Evolutionary conservation across 371 early-diverging fungal genomes (phyloP), one percentile per base, ranked within the genome.

Genomic region (Actinomucor elegans): DNA sequence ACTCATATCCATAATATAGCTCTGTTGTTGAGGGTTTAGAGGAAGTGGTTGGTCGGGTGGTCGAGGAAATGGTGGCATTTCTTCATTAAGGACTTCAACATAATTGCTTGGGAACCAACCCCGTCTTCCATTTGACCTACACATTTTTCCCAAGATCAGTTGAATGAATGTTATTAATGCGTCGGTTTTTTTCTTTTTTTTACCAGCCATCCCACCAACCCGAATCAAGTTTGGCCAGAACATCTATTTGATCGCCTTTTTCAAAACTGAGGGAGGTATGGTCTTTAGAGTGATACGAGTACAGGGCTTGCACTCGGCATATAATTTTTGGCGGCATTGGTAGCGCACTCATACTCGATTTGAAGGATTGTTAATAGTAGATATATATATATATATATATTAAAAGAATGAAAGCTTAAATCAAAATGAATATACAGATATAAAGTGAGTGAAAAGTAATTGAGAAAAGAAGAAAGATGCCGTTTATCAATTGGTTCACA

Each of bases 131-230:
- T 79, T 76, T 57, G 83, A 75, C 67, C 74, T 73, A 52, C 8
- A 2, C 6, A 24, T 29, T 24, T 4, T 27, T 41, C 11, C 3
- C 14, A 27, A 26, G 26, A 34, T 35, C 15, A 34, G 6, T 28
- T 20, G 11, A 18, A 38, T 38, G 5, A 20, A 38, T 9, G 21
- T 38, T 38, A 1, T 18, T 14, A 18, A 28, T 37, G 2, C n/a
- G n/a, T n/a, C n/a, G n/a, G n/a, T n/a, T 21, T 31, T 21, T 29
- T 11, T 27, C 27, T 42, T 28, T 17, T 17, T 34, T 48, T 17
- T 34, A 85, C 76, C 76, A 68, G 24, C 91, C 92, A 67, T 94
- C 89, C 96, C 96, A 95, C 96, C 96, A 95, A 6, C 96, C 96
- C 2, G 91, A 85, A 52, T 89, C 86, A 48, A 92, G 86, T 55